Conservation (phyloP, 441 rosid species). For the Adansonia gregorii region DNA sequence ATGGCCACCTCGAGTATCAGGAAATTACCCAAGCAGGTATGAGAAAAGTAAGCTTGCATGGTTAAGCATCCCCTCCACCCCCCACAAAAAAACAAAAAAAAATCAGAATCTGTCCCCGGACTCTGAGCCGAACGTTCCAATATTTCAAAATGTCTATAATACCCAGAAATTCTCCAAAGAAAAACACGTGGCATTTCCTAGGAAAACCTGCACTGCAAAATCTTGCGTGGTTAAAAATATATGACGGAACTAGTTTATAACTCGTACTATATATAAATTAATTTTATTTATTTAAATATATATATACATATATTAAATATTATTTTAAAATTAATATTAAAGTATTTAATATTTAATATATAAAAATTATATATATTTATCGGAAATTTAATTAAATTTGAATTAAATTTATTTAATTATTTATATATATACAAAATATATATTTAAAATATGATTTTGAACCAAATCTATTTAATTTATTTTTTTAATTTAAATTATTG, state of each 20-base stretch:
- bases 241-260: not conserved
- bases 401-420: too few relatives aligned
- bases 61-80: not conserved
- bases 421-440: too few relatives aligned
- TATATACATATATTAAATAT: too few relatives aligned
- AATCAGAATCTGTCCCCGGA: not conserved
- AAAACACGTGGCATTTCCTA: not conserved
- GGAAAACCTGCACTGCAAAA: constrained; percentile 3
- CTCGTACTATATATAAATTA: too few relatives aligned
- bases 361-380: too few relatives aligned
- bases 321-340: too few relatives aligned
- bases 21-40: constrained; percentile 10
- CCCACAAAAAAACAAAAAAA: not conserved
- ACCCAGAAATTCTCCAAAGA: not conserved
- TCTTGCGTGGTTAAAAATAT: not conserved
- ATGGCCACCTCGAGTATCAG: not conserved
- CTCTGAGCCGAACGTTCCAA: not conserved
- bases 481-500: too few relatives aligned
- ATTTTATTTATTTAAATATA: too few relatives aligned
- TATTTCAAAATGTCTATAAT: not conserved
- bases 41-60: not conserved
- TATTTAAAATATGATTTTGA: too few relatives aligned
- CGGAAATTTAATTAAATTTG: too few relatives aligned
- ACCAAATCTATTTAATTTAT: too few relatives aligned
- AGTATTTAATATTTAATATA: too few relatives aligned